Base-by-base conservation (phyloP, 345 rosid genomes). In the Aethionema arabicum region DNA sequence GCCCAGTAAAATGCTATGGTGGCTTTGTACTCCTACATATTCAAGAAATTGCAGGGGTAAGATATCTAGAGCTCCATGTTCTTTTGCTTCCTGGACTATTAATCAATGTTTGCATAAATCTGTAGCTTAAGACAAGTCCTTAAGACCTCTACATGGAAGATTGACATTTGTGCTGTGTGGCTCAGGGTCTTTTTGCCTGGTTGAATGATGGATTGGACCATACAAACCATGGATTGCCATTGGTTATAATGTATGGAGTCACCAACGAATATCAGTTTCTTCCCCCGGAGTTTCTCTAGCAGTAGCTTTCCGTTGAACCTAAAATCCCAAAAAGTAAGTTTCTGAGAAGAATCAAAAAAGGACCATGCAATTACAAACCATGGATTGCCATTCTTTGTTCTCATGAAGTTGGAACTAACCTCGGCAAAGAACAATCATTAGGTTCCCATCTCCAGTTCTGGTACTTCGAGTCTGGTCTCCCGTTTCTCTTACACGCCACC, bases 361-460 rank as follows among this genome's bases (percentile, higher is more conserved):
- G 30, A 56, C 47, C 2, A 31, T 6, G 6, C 33, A 33, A 8
- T n/a, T 21, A 21, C 27, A 21, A 21, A 21, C 27, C 27, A 21
- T 21, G 27, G 27, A 21, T 41, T 41, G 42, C 16, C 21, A 46
- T 21, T 58, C 47, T 32, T 52, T 11, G 9, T 30, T 37, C 13
- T 58, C 35, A 38, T 35, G 33, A 39, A 37, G 16, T 2, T 14
- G 33, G 4, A 39, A 16, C 62, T 72, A 57, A 90, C 97, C 76
- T 83, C 68, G 96, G 99, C 63, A 93, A 66, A 40, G 88, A 82
- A 48, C 99, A 93, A 46, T 85, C 90, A 50, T 73, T 80, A 27
- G 99, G 99, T 59, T 93, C 84, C 99, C 99, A 93, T 77, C 85
- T 84, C 99, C 97, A 93, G 37, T 80, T 83, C 85, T 93, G 95